phyloP scores from a whole-genome alignment of 257 asterid species.

The Rehmannia glutinosa region DNA sequence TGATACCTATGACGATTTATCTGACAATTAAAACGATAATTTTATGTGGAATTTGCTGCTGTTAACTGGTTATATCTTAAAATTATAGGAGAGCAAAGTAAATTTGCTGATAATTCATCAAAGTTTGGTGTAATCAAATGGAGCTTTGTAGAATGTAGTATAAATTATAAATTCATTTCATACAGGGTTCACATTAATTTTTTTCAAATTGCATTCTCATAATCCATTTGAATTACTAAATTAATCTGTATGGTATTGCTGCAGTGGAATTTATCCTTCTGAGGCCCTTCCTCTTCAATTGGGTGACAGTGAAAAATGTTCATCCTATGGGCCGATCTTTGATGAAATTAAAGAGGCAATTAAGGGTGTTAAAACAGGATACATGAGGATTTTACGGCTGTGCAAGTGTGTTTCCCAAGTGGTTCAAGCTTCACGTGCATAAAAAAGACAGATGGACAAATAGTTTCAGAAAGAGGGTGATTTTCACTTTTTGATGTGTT shows the following conservation, averaged over 20 bases:
- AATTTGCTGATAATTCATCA: no score
- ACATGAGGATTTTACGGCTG: constrained; percentile 59
- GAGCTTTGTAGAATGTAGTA: no score
- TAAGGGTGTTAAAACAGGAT: constrained; percentile 48
- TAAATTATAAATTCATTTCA: not conserved
- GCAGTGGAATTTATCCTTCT: constrained; percentile 82
- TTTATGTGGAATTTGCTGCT: no score
- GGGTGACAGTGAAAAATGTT: constrained; percentile 15
- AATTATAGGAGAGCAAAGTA: no score
- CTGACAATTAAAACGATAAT: no score
- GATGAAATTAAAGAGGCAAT: constrained; percentile 40
- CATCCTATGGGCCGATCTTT: constrained; percentile 14
- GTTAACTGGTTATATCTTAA: no score
- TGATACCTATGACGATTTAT: no score
- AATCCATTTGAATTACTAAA: not conserved
- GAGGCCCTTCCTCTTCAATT: constrained; percentile 55
- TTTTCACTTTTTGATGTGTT: not conserved
- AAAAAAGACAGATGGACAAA: not conserved
- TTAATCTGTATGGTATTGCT: constrained; percentile 18
- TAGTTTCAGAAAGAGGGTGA: no score
- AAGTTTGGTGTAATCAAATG: no score
- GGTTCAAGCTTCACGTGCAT: constrained; percentile 36
- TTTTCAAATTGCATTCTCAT: no score
- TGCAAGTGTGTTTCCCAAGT: constrained; percentile 50
- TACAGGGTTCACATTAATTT: no score